These are phyloP conservation scores for Fremontodendron californicum DNA, from an alignment of 345 rosid species.

Conservation along the genomic window DNA sequence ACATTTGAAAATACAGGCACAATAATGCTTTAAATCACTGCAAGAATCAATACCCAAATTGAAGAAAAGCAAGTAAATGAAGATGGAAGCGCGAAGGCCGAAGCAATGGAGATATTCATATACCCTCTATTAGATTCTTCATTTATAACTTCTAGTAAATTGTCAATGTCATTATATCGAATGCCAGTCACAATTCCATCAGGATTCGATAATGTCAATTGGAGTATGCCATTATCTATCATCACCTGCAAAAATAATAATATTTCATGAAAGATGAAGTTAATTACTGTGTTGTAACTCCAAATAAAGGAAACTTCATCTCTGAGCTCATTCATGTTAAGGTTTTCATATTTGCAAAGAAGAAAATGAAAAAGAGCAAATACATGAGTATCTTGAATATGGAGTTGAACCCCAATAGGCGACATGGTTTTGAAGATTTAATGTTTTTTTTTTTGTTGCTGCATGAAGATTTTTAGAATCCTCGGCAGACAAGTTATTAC, in stretches of 20 bases:
- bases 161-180: slow-evolving; percentile 60
- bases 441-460: neutral
- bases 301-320: neutral
- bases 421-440: slow-evolving; percentile 20
- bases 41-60: neutral
- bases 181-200: slow-evolving; percentile 75
- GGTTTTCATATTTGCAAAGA: neutral
- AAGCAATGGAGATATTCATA: neutral
- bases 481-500: neutral
- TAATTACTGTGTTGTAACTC: neutral
- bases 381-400: slow-evolving; percentile 34
- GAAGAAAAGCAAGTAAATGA: no score
- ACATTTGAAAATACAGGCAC: neutral
- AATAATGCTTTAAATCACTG: neutral
- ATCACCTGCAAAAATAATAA: slow-evolving; percentile 49
- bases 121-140: slow-evolving; percentile 86
- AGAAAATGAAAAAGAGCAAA: neutral
- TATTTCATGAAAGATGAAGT: neutral
- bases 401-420: slow-evolving; percentile 23
- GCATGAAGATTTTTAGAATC: neutral
- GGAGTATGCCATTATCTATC: slow-evolving; percentile 74
- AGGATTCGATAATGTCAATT: slow-evolving; percentile 70
- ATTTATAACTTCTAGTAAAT: slow-evolving; percentile 79
- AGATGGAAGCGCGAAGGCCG: neutral
- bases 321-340: slow-evolving; percentile 12